Base-by-base conservation (phyloP, 1,284 basidiomycete genomes). In the Sanghuangporus weigelae region DNA sequence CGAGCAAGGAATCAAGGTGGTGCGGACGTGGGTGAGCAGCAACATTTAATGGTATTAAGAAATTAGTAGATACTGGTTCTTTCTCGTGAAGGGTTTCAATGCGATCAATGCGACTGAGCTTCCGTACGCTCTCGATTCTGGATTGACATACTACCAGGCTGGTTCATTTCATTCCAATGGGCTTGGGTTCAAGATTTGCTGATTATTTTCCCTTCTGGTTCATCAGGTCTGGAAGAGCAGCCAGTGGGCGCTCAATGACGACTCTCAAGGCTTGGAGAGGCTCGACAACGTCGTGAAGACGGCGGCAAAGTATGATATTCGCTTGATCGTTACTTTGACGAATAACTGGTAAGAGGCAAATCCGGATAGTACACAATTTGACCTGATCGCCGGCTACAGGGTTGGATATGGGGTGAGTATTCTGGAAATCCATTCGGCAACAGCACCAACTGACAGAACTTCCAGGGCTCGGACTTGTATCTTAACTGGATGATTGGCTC, bases 231-330 rank as follows among this genome's bases (percentile, higher is more conserved):
- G 82, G 82, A 80, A 83, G 57, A 77, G 77, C 40, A 75, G 73
- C 53, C 75, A 79, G 14, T 84, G 81, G 81, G 70, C 68, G 6
- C 69, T 82, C 19, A 89, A 90, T 67, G 78, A 80, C 48, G 86
- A 86, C 2, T 73, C 85, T 2, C 86, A 87, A 68, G 87, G 87
- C 38, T 75, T 90, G 51, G 82, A 86, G 66, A 84, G 83, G 57
- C 75, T 90, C n/a, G 88, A 90, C 69, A 81, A 81, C 54, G 80
- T 90, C 46, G 71, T 88, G 44, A 72, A 79, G 53, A 76, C 84
- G 59, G 88, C 88, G 1, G 77, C 83, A 66, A 79, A 84, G 63
- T 79, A 84, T 50, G 83, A 80, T 16, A 75, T 90, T 58, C 85
- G 84, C 65, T 63, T 90, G 42, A 76, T 86, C 31, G 69, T 88